phyloP scores from a whole-genome alignment of 192 early-diverging fungal species.

The Coemansia sp. region DNA sequence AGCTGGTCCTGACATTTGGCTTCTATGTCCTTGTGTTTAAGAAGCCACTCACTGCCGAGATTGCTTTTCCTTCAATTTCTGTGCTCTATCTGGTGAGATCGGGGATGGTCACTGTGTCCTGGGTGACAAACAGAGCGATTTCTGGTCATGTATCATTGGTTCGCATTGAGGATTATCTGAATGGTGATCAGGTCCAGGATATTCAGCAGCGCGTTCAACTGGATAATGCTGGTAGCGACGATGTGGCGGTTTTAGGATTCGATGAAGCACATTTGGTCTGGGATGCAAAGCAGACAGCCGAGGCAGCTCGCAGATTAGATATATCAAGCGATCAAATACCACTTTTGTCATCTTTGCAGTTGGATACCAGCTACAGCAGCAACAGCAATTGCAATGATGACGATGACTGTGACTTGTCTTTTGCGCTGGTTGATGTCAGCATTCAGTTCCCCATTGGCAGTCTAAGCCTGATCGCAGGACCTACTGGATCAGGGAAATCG shows the following conservation, averaged over 20 bases:
- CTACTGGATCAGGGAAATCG: no score
- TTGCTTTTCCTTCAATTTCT: not conserved
- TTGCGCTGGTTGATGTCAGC: conserved; percentile 62
- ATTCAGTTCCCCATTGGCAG: conserved; percentile 65
- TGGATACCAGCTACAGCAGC: not conserved
- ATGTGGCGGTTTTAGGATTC: not conserved
- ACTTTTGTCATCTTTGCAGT: not conserved
- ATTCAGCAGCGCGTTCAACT: not conserved
- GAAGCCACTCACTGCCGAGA: not conserved
- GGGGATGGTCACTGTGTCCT: not conserved
- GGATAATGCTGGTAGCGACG: not conserved
- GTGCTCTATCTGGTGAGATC: not conserved
- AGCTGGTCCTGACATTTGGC: not conserved
- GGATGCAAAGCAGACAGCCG: not conserved
- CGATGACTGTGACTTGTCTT: conserved; percentile 36
- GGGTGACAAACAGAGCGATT: not conserved
- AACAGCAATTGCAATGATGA: conserved; percentile 1
- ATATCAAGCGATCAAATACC: not conserved
- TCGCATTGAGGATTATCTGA: not conserved
- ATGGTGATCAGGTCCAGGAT: not conserved
- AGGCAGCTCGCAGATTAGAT: not conserved
- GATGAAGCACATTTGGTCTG: not conserved
- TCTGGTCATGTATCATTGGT: not conserved
- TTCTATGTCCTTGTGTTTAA: not conserved
- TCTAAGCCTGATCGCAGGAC: conserved; percentile 71